Evolutionary conservation across 177 flowering plant genomes (phyloP).

Genomic region (Vitis hybrid): DNA sequence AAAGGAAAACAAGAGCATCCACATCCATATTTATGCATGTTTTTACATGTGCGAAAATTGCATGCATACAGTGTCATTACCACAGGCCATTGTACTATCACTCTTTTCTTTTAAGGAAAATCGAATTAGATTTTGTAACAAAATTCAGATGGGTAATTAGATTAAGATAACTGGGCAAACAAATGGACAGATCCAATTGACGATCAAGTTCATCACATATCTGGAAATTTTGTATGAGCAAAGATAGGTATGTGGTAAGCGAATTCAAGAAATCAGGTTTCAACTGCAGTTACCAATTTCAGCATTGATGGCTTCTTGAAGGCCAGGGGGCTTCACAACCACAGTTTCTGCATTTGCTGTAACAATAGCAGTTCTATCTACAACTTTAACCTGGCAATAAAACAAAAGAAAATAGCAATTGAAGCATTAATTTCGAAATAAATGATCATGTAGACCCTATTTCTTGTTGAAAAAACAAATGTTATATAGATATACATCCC

Average conservation of each 20-base stretch:
- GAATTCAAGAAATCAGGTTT: background rate
- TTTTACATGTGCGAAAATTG: too few species aligned
- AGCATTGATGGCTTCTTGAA: constrained; percentile 79
- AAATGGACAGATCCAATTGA: background rate
- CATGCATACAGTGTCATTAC: too few species aligned
- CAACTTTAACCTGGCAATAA: constrained; percentile 68
- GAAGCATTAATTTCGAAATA: constrained; percentile 6
- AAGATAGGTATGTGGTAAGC: background rate
- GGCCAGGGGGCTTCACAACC: constrained; percentile 69
- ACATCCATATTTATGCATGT: background rate
- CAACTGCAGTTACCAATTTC: constrained; percentile 54
- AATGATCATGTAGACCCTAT: too few species aligned
- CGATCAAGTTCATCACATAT: too few species aligned
- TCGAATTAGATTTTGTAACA: too few species aligned
- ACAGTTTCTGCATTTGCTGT: constrained; percentile 88
- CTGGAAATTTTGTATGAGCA: too few species aligned
- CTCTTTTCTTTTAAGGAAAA: too few species aligned
- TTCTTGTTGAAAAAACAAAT: background rate
- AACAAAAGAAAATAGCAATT: background rate
- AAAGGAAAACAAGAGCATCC: background rate
- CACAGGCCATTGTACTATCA: too few species aligned
- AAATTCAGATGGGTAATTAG: too few species aligned
- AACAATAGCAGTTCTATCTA: constrained; percentile 65
- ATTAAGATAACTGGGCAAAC: too few species aligned
- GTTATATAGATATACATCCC: background rate